Conservation (phyloP, 257 asterid genomes). For the Nemophila menziesii region DNA sequence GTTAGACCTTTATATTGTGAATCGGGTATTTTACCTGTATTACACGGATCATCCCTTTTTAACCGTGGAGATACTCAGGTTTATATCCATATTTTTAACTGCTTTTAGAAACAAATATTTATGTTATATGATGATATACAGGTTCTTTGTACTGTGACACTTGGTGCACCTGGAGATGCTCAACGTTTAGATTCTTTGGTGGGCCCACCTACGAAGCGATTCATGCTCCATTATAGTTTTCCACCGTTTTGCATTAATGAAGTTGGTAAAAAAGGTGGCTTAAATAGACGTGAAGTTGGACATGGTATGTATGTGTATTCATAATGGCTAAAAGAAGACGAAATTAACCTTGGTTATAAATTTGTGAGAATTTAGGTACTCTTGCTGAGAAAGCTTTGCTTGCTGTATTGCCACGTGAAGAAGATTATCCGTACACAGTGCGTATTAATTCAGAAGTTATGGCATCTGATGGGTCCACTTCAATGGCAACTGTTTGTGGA, state of each 20-base stretch:
- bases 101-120: background rate
- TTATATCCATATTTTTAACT: constrained; percentile 10
- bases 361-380: constrained; percentile 40
- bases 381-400: constrained; percentile 96
- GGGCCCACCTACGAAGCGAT: constrained; percentile 88
- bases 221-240: constrained; percentile 96
- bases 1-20: too few relatives aligned
- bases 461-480: constrained; percentile 99
- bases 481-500: constrained; percentile 99
- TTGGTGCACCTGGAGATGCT: constrained; percentile 97
- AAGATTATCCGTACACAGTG: constrained; percentile 63
- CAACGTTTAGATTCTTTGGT: constrained; percentile 75
- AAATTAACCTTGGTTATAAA: background rate
- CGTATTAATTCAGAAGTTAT: constrained; percentile 94
- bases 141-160: constrained; percentile 96
- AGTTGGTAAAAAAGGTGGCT: constrained; percentile 84
- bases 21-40: too few relatives aligned
- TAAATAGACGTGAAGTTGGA: constrained; percentile 96
- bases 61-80: constrained; percentile 98
- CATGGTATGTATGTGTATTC: constrained; percentile 53
- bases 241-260: constrained; percentile 94
- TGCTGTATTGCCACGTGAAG: constrained; percentile 87
- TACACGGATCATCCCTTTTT: constrained; percentile 85
- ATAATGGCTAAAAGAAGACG: background rate
- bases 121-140: constrained; percentile 18